Evolutionary conservation across 176 grass and related monocot species (phyloP).

Genomic region (Oryza nivara): DNA sequence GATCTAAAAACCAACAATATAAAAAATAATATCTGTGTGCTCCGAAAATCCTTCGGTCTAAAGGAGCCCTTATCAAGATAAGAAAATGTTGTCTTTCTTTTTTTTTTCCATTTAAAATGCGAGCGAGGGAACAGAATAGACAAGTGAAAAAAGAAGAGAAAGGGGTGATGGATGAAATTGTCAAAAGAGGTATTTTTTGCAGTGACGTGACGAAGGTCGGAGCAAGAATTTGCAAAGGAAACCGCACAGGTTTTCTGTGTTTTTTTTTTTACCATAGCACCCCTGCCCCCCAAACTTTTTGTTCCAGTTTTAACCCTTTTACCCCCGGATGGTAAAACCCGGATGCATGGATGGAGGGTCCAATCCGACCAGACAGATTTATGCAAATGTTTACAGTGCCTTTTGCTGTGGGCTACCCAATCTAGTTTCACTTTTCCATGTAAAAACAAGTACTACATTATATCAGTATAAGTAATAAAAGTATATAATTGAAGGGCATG

Average conservation of each 20-base stretch:
- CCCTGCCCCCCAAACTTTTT: neutral
- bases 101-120: no score
- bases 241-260: neutral
- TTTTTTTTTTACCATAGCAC: neutral
- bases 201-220: constrained; percentile 19
- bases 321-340: neutral
- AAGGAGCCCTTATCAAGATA: neutral
- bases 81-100: no score
- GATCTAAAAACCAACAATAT: neutral
- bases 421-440: neutral
- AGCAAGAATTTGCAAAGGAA: neutral
- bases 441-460: neutral
- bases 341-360: neutral
- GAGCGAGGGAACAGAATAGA: neutral
- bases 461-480: no score
- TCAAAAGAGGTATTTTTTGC: neutral
- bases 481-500: neutral
- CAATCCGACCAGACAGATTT: neutral
- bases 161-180: neutral
- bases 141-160: neutral
- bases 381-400: neutral
- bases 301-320: constrained; percentile 15
- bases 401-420: neutral
- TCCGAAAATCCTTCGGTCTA: no score
- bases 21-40: neutral